Evolutionary conservation across 1,139 yeast species (phyloP), one percentile per base, ranked within the genome.

Genomic region (Zygosaccharomyces sapae): DNA sequence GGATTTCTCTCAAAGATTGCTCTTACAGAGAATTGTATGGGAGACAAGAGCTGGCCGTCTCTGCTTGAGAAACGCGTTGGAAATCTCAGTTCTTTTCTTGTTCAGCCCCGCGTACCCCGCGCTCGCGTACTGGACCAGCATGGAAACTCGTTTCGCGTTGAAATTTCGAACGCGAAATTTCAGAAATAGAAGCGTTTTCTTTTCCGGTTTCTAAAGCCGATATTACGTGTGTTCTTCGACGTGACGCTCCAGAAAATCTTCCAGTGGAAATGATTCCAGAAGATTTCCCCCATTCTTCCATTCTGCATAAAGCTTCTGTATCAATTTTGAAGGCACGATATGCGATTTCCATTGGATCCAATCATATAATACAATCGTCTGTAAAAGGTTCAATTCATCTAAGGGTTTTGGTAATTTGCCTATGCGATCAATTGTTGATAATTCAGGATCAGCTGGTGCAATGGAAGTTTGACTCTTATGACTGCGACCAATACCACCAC

Each of bases 401-500:
- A 43, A 36, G 3, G 43, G 42, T 27, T 33, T 33, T 33, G 43
- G 45, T 41, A 48, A 19, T 13, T 37, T 8, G 7, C 40, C 40
- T 10, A 37, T 30, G 13, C 40, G 40, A 7, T 10, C 8, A 3
- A 30, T 30, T 12, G 22, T 19, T n/a, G 40, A 10, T 6, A 19
- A n/a, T 10, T 4, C 20, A 7, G 18, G 33, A 5, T 27, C 25
- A 19, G 25, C 22, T 37, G 38, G 27, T 12, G 41, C 9, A 12
- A 36, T 18, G 13, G 31, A 22, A 19, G 19, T 9, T 16, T 16
- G 16, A 16, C 16, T 16, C 16, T 16, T 16, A 16, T 30, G 40
- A n/a, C 40, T 22, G 18, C 40, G 40, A 12, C 96, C 96, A 57
- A 88, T 87, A 1, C 94, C 86, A 24, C 96, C 96, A 31, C 96